Evolutionary conservation across 257 asterid species (phyloP), one percentile per base, ranked within the genome.

Genomic region (Solanum medicagineum): DNA sequence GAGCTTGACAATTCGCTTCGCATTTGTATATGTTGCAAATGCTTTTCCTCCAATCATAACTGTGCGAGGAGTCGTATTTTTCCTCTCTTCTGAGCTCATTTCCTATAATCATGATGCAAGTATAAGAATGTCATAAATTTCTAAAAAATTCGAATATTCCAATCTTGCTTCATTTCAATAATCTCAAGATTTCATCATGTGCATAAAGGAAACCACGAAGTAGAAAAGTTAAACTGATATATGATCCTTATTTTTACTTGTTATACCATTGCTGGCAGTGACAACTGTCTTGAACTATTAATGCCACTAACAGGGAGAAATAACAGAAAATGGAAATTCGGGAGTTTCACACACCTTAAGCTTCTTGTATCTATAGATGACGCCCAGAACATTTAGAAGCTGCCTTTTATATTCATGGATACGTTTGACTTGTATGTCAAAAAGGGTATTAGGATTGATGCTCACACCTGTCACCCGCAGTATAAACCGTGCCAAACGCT

Each of bases 21-120:
- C 99, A 85, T 97, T 97, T 84, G 98, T 93, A 85, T 97, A 97
- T 36, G 99, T 97, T 7, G 99, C 98, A 85, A 97, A 97, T 42
- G 99, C 99, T 93, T 97, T 97, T 89, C 99, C 99, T 59, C 99
- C 99, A 62, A 97, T 89, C 99, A 97, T 95, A 90, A 95, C 92
- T 49, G 99, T 97, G 45, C 99, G 99, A 26, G 98, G 91, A 70
- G 98, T 95, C 22, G 93, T 88, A 19, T 88, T 89, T 88, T 92
- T 90, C 73, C 98, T 95, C 53, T 95, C 98, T 87, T 90, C 95
- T 49, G 95, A 94, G 90, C 93, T 97, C 99, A 97, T 95, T 91
- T 91, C 99, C 99, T 97, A 93, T 32, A 47, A 29, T 54, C 56
- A 62, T 24, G 62, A 79, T 79, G 53, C 83, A 79, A 55, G 49